Base-by-base conservation (phyloP, 805 yeast genomes). In the Saccharomycopsis sp. region DNA sequence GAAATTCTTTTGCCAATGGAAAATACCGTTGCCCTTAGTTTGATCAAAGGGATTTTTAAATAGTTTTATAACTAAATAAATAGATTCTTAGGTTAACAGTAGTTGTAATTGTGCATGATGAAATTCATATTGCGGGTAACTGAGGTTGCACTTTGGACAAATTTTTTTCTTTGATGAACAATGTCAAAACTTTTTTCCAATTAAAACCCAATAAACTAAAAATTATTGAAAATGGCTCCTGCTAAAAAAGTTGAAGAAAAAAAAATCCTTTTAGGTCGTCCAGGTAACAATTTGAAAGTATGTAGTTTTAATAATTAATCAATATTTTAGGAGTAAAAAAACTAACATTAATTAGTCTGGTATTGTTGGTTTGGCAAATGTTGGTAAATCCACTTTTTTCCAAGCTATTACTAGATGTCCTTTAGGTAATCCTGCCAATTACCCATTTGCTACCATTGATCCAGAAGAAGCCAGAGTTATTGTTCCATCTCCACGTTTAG, bases 401-500 rank as follows among this genome's bases (percentile, higher is more conserved):
- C 97, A 92, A 64, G 95, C 96, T 42, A 82, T 92, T 57, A 89
- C 97, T 42, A 77, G 79, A 64, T 85, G 88, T 52, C 86, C 88
- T 36, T 67, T 92, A 51, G 97, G 98, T 48, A 87, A 73, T 67
- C 97, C 98, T 42, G 98, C 97, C 44, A 89, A 89, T 63, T 89
- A 88, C 61, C 98, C 98, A 20, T 89, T 86, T 60, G 98, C 98
- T 32, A 89, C 98, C 42, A 86, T 86, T 59, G 96, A 89, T 53
- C 97, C 98, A 40, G 97, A 92, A 67, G 96, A 89, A 67, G 96
- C 97, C 35, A 77, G 94, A 60, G 95, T 89, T 41, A 76, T 79
- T 51, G 97, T 92, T 46, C 96, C 96, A 54, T 84, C 95, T 46
- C 74, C 81, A 47, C 77, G 95, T 60, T 77, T 92, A 55, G 94